Percentiles rank a stretch among this genome's conserved stretches.
Evolutionary conservation across 2,329 filamentous ascomycete genomes (phyloP).

Genomic region (Diaporthe humulicola): DNA sequence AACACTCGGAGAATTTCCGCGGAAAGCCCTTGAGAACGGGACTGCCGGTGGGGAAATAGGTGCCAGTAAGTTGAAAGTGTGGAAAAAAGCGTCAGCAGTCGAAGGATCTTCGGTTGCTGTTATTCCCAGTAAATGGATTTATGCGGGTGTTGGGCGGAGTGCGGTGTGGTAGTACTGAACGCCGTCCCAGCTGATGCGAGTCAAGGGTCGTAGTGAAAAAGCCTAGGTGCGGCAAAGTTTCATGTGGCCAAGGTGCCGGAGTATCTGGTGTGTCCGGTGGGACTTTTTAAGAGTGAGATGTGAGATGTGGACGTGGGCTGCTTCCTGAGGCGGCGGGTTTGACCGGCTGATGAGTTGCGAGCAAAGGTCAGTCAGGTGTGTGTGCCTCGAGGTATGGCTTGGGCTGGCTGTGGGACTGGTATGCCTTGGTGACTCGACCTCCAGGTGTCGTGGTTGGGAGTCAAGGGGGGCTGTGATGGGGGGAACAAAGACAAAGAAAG

Average conservation of each 20-base stretch:
- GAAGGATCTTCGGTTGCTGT: constrained; percentile 32
- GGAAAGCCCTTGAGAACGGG: constrained; percentile 25
- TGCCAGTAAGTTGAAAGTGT: constrained; percentile 35
- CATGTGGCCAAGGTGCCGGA: constrained; percentile 16
- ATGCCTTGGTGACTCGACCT: constrained; percentile 30
- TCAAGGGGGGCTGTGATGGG: constrained; percentile 23
- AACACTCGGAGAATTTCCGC: constrained; percentile 40
- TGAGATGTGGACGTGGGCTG: constrained; percentile 24
- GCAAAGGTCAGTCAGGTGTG: constrained; percentile 31
- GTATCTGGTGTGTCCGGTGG: constrained; percentile 20
- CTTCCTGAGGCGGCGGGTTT: constrained; percentile 12
- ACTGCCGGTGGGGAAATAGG: constrained; percentile 35
- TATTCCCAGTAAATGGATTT: constrained; percentile 32
- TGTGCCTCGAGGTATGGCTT: constrained; percentile 39
- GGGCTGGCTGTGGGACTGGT: constrained; percentile 33
- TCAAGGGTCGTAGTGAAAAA: constrained; percentile 23
- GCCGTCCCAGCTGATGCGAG: constrained; percentile 30
- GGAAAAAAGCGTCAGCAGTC: constrained; percentile 38
- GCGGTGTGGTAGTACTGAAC: constrained; percentile 8
- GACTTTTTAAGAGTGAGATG: constrained; percentile 19
- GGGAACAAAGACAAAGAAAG: constrained; percentile 34
- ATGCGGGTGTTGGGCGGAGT: constrained; percentile 29
- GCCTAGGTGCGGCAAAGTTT: constrained; percentile 29
- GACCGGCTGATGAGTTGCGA: constrained; percentile 34
- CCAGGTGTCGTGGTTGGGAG: constrained; percentile 28